Percentiles rank a stretch among this genome's conserved stretches.
Evolutionary conservation across 345 rosid genomes (phyloP).

Genomic region (Murraya koenigii): DNA sequence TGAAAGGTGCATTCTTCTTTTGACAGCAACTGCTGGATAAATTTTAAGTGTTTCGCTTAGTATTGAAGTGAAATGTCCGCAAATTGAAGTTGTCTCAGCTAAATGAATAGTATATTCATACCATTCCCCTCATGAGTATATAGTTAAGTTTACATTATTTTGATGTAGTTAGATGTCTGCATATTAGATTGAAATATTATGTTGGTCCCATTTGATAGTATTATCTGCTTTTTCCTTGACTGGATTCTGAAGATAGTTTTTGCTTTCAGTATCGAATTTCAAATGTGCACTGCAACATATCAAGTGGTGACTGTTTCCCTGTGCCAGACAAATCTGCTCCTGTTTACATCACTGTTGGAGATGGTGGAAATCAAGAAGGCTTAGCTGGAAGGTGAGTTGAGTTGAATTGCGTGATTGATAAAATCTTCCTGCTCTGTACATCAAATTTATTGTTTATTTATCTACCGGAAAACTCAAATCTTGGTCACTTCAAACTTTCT

Average conservation of each 20-base stretch:
- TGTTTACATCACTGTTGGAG: constrained; percentile 85
- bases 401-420: constrained; percentile 11
- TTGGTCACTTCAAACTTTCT: background rate
- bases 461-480: background rate
- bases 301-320: constrained; percentile 64
- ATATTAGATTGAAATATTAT: background rate
- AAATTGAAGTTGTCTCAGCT: background rate
- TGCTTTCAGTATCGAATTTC: constrained; percentile 73
- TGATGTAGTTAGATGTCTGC: background rate
- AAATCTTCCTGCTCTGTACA: background rate
- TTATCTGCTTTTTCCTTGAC: background rate
- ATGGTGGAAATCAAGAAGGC: constrained; percentile 97
- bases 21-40: background rate
- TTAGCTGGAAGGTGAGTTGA: constrained; percentile 65
- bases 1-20: background rate
- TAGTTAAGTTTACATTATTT: background rate
- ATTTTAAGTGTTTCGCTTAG: constrained; percentile 4
- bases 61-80: background rate
- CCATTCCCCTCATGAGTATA: background rate
- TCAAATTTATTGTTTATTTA: background rate
- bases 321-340: constrained; percentile 80
- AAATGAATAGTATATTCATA: background rate
- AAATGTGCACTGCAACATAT: constrained; percentile 64
- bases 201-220: background rate
- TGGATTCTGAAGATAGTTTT: background rate